These are phyloP conservation scores for Globisporangium rhizosaccharum DNA, from an alignment of 352 stramenopile genomes.

Conservation along the genomic window DNA sequence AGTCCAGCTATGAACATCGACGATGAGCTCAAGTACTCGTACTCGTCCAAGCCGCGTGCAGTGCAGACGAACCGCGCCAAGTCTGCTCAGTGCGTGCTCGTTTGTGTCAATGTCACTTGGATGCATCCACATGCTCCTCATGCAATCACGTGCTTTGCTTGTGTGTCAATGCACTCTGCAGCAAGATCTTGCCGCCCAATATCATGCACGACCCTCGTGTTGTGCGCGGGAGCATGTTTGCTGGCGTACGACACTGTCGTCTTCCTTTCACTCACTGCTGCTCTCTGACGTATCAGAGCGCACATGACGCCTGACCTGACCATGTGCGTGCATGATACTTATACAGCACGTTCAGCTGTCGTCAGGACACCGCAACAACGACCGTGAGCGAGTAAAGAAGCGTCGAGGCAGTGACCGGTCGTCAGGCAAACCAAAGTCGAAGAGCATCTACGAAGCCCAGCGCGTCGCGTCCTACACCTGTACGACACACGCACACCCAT, in stretches of 20 bases:
- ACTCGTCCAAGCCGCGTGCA: constrained; percentile 64
- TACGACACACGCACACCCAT: constrained; percentile 11
- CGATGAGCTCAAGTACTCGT: constrained; percentile 72
- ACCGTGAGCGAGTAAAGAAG: constrained; percentile 35
- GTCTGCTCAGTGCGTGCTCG: background rate
- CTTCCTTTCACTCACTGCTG: no score
- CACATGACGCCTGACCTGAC: background rate
- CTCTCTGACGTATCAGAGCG: no score
- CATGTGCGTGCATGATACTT: background rate
- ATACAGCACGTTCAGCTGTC: constrained; percentile 4
- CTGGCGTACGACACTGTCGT: constrained; percentile 22
- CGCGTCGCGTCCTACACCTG: constrained; percentile 28
- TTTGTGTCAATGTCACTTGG: background rate
- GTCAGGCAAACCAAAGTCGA: constrained; percentile 20
- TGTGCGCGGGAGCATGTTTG: constrained; percentile 57
- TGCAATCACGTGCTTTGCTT: background rate
- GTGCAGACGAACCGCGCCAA: constrained; percentile 66
- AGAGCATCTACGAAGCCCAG: constrained; percentile 29
- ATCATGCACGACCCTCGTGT: constrained; percentile 78
- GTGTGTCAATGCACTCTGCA: background rate
- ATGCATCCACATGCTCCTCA: no score
- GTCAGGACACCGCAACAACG: constrained; percentile 10
- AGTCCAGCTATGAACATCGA: constrained; percentile 24
- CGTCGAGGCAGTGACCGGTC: constrained; percentile 10
- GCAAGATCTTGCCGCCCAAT: constrained; percentile 37